Evolutionary conservation across 2,329 filamentous ascomycete genomes (phyloP).

Genomic region (Sclerotinia trifoliorum): DNA sequence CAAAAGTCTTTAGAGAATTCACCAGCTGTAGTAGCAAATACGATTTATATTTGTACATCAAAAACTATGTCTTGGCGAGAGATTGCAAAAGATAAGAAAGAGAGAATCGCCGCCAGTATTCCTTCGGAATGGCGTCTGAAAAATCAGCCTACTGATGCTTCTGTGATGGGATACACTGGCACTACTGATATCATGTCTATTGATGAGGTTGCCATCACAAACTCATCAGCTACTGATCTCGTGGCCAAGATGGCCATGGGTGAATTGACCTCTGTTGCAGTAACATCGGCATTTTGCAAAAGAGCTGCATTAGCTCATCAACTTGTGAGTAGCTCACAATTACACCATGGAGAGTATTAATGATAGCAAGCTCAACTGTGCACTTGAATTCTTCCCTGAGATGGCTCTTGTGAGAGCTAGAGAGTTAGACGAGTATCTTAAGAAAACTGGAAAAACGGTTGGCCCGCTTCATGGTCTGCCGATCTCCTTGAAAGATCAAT

Average conservation of each 20-base stretch:
- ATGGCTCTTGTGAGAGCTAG: slow-evolving; percentile 47
- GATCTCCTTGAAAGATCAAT: slow-evolving; percentile 60
- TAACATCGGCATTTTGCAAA: slow-evolving; percentile 49
- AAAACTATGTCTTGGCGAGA: slow-evolving; percentile 47
- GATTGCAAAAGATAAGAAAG: slow-evolving; percentile 52
- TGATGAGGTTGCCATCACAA: slow-evolving; percentile 47
- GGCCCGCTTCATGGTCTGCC: slow-evolving; percentile 64
- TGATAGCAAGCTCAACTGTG: slow-evolving; percentile 38
- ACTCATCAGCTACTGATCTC: slow-evolving; percentile 33
- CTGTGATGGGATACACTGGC: slow-evolving; percentile 47
- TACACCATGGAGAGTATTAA: neutral
- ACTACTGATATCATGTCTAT: slow-evolving; percentile 35
- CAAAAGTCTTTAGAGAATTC: neutral
- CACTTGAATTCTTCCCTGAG: slow-evolving; percentile 50
- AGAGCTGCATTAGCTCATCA: slow-evolving; percentile 50
- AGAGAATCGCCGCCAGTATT: slow-evolving; percentile 53
- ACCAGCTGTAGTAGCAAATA: neutral
- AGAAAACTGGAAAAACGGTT: slow-evolving; percentile 44
- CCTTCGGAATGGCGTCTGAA: slow-evolving; percentile 55
- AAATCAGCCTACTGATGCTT: slow-evolving; percentile 54
- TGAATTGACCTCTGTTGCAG: slow-evolving; percentile 39
- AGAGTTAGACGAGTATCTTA: slow-evolving; percentile 47
- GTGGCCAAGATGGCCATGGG: slow-evolving; percentile 32
- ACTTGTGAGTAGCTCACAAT: slow-evolving; percentile 33
- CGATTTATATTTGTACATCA: neutral